Conservation (phyloP, 495 filamentous ascomycete species). For the Neurospora sp. region DNA sequence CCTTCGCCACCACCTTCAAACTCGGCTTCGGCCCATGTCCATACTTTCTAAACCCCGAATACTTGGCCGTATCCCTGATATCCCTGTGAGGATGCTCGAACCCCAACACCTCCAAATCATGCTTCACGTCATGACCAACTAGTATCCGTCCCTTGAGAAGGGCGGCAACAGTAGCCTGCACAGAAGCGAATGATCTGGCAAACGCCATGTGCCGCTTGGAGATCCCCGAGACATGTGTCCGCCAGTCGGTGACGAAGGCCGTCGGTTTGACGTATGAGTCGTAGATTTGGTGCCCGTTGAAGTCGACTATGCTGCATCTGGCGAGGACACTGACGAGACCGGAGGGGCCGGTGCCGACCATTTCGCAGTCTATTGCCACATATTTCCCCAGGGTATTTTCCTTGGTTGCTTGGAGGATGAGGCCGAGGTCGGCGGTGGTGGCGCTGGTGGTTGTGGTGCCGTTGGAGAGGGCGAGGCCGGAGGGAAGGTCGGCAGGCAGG, state of each 20-base stretch:
- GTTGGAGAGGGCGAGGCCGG: background rate
- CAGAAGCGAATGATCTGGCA: conserved; percentile 61
- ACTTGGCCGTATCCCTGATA: conserved; percentile 76
- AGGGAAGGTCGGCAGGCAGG: background rate
- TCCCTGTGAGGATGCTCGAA: conserved; percentile 65
- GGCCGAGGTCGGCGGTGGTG: background rate
- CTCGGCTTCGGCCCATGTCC: conserved; percentile 69
- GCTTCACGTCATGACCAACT: conserved; percentile 81
- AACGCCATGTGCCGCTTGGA: conserved; percentile 54
- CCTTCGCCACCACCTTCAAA: conserved; percentile 62
- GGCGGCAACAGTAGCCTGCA: conserved; percentile 60
- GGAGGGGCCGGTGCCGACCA: conserved; percentile 79
- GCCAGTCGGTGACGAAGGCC: conserved; percentile 74
- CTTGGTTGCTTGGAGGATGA: conserved; percentile 2
- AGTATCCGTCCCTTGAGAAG: conserved; percentile 66
- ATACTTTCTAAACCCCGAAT: conserved; percentile 60
- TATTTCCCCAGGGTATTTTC: conserved; percentile 63
- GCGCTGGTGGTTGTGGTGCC: background rate
- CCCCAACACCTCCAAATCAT: conserved; percentile 70
- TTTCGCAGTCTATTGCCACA: conserved; percentile 90
- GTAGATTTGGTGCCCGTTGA: conserved; percentile 79
- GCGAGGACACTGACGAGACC: conserved; percentile 59
- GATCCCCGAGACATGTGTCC: conserved; percentile 77
- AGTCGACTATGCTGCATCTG: conserved; percentile 81
- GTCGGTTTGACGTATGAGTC: conserved; percentile 80